Percentiles rank a stretch among this genome's conserved stretches.
These are phyloP conservation scores for Austropuccinia psidii DNA, from an alignment of 1,284 basidiomycete genomes.

Conservation along the genomic window DNA sequence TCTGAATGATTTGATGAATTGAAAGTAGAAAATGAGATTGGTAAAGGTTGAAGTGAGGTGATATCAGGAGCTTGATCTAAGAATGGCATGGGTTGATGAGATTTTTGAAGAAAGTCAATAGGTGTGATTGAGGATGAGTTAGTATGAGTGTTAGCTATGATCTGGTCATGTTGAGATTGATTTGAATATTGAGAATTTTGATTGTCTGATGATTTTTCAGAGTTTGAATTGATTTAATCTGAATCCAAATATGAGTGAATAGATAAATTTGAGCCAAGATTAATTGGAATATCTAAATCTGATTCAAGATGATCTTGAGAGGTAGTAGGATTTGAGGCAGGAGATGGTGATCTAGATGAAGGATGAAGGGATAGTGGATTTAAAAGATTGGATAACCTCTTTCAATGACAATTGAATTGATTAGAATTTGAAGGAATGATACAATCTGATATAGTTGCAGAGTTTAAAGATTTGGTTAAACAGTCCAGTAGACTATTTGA, in stretches of 20 bases:
- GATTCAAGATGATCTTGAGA: neutral
- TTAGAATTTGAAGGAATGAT: too few relatives aligned
- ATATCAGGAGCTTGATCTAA: constrained; percentile 28
- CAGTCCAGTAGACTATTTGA: too few relatives aligned
- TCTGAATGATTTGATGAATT: neutral
- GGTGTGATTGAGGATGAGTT: constrained; percentile 27
- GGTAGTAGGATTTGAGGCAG: neutral
- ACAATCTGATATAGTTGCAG: too few relatives aligned
- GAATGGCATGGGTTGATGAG: constrained; percentile 26
- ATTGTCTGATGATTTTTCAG: constrained; percentile 29
- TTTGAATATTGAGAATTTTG: neutral
- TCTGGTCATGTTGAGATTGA: neutral
- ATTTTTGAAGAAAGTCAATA: constrained; percentile 23
- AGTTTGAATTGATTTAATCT: too few relatives aligned
- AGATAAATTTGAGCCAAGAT: neutral
- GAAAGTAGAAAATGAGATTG: constrained; percentile 4
- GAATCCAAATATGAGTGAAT: too few relatives aligned
- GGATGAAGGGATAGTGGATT: neutral
- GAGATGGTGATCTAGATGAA: constrained; percentile 8
- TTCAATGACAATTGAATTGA: constrained; percentile 19
- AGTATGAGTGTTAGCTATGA: constrained; percentile 27
- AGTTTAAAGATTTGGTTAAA: too few relatives aligned
- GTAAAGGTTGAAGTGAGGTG: constrained; percentile 11
- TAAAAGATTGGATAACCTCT: constrained; percentile 21
- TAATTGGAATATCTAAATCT: neutral